phyloP scores from a whole-genome alignment of 495 filamentous ascomycete genomes.

The Xylaria intraflava region DNA sequence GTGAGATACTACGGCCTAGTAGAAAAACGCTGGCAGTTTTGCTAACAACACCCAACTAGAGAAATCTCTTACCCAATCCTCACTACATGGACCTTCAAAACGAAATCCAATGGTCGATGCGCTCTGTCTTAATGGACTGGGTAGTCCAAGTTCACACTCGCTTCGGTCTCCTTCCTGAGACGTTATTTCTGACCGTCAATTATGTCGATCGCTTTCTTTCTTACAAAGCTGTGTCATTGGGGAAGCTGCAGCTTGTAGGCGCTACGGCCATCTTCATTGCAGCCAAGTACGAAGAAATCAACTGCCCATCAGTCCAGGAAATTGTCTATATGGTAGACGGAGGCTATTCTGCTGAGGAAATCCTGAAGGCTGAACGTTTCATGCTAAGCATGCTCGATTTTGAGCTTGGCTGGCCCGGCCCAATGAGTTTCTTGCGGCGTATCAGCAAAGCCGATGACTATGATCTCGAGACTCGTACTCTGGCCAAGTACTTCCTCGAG shows the following conservation, averaged over 20 bases:
- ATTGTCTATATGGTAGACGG: constrained; percentile 98
- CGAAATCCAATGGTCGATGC: constrained; percentile 99
- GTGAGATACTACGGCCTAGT: constrained; percentile 43
- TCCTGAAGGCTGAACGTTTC: constrained; percentile 94
- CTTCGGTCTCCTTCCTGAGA: constrained; percentile 87
- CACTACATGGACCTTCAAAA: constrained; percentile 95
- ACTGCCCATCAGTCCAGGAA: constrained; percentile 87
- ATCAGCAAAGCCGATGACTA: constrained; percentile 99
- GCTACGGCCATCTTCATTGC: constrained; percentile 94
- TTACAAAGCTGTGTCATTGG: constrained; percentile 85
- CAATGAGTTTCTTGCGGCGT: constrained; percentile 93
- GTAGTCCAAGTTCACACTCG: constrained; percentile 91
- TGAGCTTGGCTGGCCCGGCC: constrained; percentile 92
- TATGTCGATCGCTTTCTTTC: constrained; percentile 96
- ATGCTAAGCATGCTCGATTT: constrained; percentile 95
- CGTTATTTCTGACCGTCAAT: constrained; percentile 86
- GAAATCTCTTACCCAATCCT: constrained; percentile 72
- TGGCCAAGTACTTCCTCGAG: constrained; percentile 97
- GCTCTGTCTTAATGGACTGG: constrained; percentile 96
- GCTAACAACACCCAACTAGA: constrained; percentile 39
- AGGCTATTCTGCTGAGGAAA: constrained; percentile 82
- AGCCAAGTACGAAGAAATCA: constrained; percentile 98
- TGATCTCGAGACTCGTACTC: constrained; percentile 86
- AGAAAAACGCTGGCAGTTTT: not conserved
- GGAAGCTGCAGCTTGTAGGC: constrained; percentile 92